Base-by-base conservation (phyloP, 1,284 basidiomycete genomes). In the Takashimella koratensis region DNA sequence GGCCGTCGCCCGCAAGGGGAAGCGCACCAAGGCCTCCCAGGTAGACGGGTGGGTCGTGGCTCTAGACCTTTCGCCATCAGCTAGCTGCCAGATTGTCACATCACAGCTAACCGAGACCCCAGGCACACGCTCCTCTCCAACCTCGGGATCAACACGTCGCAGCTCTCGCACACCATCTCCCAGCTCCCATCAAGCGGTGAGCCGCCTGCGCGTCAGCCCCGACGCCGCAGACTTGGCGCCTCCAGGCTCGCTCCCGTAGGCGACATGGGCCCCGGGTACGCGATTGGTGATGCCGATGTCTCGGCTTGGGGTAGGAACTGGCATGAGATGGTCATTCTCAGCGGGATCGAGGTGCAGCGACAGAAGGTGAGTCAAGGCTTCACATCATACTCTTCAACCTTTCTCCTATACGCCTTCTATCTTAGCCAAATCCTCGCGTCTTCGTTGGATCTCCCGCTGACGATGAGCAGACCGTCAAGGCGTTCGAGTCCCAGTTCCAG, bases 251-350 rank as follows among this genome's bases (percentile, higher is more conserved):
- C 59, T 22, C 60, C 62, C 8, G 51, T 63, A 19, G 60, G 59
- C 4, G 66, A 64, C 53, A 58, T 66, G 8, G 65, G 66, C 24
- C 62, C 63, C 4, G 45, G 59, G 5, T 71, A 69, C 47, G 64
- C 58, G 20, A 53, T 63, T 5, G 60, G 60, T 11, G 70, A 71
- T 41, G 63, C 56, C 10, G 72, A 74, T 52, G 65, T 74, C 10
- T 63, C 60, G 10, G 61, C 68, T 1, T 74, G 72, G 72, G 70
- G 69, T 0, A 61, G 72, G 47, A 74, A 74, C 53, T 73, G 68
- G 69, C 72, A 74, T 56, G 72, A 74, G 62, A 74, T 69, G 68
- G 65, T 72, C 22, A 74, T 74, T 22, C 62, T 74, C 6, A 65
- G 64, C 45, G 72, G 72, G 10, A 74, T 74, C 42, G 72, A 74